Percentiles rank a stretch among this genome's conserved stretches.
These are phyloP conservation scores for Kwoniella dendrophila DNA, from an alignment of 768 basidiomycete genomes.

Conservation along the genomic window DNA sequence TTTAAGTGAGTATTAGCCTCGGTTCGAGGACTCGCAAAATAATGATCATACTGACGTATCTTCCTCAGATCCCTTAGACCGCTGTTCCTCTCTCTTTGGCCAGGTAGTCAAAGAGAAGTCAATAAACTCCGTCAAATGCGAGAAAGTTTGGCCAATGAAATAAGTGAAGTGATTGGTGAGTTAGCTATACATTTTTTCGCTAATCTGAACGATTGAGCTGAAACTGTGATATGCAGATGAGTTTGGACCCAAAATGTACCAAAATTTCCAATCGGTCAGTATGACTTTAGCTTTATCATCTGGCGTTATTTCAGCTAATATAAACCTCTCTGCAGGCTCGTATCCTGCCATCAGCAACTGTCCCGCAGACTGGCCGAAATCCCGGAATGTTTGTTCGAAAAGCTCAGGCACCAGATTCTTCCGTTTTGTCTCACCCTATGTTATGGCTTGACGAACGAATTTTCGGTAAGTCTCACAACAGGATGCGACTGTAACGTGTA, in stretches of 20 bases:
- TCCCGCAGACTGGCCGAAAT: constrained; percentile 74
- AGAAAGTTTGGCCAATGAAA: constrained; percentile 75
- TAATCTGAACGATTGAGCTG: not conserved
- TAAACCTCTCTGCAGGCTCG: constrained; percentile 62
- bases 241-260: constrained; percentile 82
- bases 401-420: constrained; percentile 58
- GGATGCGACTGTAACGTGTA: not conserved
- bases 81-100: constrained; percentile 79
- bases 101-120: constrained; percentile 81
- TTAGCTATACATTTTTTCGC: not conserved
- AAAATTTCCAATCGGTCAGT: constrained; percentile 78
- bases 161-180: constrained; percentile 63
- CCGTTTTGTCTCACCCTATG: constrained; percentile 83
- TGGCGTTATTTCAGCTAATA: not conserved
- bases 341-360: constrained; percentile 80
- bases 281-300: constrained; percentile 1
- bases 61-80: constrained; percentile 77
- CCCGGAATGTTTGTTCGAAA: constrained; percentile 78
- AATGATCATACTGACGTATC: constrained; percentile 12
- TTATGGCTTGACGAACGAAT: constrained; percentile 92
- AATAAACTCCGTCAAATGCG: constrained; percentile 75
- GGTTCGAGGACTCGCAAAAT: not conserved
- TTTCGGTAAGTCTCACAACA: constrained; percentile 65
- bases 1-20: constrained; percentile 72
- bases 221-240: constrained; percentile 61